Evolutionary conservation across 2,329 filamentous ascomycete genomes (phyloP), one percentile per base, ranked within the genome.

Genomic region (Aulographum hederae): DNA sequence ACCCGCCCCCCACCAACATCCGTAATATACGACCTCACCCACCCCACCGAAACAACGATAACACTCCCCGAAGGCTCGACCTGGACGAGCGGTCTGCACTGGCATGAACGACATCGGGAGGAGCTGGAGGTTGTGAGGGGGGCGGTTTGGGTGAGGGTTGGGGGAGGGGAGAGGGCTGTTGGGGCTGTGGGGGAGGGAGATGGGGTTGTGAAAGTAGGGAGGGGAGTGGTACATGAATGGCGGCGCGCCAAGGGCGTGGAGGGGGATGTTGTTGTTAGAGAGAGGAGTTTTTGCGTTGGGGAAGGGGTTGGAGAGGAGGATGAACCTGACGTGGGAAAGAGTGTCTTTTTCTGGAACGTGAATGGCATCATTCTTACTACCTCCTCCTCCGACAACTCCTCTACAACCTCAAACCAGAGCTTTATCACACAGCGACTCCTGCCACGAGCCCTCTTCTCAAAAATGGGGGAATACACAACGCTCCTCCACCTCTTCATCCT

Each of bases 21-120:
- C 19, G 47, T 49, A 13, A 41, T 37, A 23, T 50, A 47, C 33
- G 39, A 63, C 39, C 52, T 65, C 14, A 53, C 57, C 1, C 34
- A 37, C 4, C 39, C 42, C 2, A 44, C 45, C 21, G 44, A 52
- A 19, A 55, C 59, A 8, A 57, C 51, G 4, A 60, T 65, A 32
- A 54, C 52, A 1, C 48, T 65, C 0, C 61, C 60, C 0, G 32
- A 38, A 1, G 37, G 43, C 6, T 65, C 61, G 1, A 46, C 45
- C 3, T 67, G 63, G 62, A 54, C 57, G 6, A 61, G 57, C 26
- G 60, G 58, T 2, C 46, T 60, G 6, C 63, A 67, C 40, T 66
- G 60, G 54, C 63, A 67, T 38, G 53, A 56, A 33, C 41, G 39
- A 2, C 60, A 65, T 38, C 55, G 51, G 3, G 62, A 65, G 38